Conservation (phyloP, 225 moss, liverwort and hornwort genomes). For the Polytrichum commune region DNA sequence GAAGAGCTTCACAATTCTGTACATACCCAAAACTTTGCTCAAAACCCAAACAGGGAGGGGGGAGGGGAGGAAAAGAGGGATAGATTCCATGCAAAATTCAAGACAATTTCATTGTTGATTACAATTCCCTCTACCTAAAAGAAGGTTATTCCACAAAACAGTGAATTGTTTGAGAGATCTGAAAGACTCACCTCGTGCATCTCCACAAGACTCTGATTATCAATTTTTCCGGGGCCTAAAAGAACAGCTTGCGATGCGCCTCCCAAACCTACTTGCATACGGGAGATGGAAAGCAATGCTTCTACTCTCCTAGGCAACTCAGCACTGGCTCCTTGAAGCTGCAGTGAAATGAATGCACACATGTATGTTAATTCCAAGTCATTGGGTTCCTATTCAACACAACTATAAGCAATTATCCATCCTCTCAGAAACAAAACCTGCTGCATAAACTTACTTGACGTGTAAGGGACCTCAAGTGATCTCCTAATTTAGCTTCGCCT, state of each 20-base stretch:
- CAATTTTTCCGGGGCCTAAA: constrained; percentile 85
- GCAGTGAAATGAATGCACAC: constrained; percentile 12
- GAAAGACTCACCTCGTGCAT: constrained; percentile 66
- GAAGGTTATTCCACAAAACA: no score
- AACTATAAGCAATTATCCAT: background rate
- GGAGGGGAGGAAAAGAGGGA: no score
- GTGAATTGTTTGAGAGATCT: no score
- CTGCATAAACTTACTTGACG: constrained; percentile 56
- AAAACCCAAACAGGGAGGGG: no score
- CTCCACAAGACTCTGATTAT: constrained; percentile 79
- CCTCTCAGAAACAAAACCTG: background rate
- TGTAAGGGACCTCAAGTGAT: constrained; percentile 65
- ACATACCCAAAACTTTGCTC: background rate
- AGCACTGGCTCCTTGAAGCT: constrained; percentile 89
- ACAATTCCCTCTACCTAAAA: no score
- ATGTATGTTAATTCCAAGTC: background rate
- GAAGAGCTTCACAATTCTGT: no score
- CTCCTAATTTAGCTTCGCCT: constrained; percentile 79
- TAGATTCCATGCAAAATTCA: no score
- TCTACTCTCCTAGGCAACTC: constrained; percentile 86
- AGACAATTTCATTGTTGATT: no score
- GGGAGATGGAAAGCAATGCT: constrained; percentile 66
- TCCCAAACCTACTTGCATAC: constrained; percentile 91
- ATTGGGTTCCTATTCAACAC: background rate
- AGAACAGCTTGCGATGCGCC: constrained; percentile 55